Evolutionary conservation across 2,329 filamentous ascomycete genomes (phyloP).

Genomic region (Xylaria sp.): DNA sequence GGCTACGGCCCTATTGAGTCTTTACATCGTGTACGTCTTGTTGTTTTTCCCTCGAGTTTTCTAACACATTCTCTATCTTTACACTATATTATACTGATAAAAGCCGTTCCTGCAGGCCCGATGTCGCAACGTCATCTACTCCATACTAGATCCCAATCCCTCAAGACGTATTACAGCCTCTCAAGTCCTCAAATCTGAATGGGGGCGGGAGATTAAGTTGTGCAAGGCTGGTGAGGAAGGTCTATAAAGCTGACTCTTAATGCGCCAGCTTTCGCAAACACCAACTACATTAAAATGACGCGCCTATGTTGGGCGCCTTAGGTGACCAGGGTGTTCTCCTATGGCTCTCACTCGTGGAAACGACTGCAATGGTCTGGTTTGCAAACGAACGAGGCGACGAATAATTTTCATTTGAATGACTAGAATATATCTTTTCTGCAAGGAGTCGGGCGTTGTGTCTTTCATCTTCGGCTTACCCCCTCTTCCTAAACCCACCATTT

Average conservation of each 20-base stretch:
- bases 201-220: constrained; percentile 96
- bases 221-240: constrained; percentile 98
- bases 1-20: constrained; percentile 97
- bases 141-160: constrained; percentile 94
- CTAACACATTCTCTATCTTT: not conserved
- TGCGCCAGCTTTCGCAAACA: constrained; percentile 26
- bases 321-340: constrained; percentile 4
- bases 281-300: constrained; percentile 10
- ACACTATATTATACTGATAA: constrained; percentile 38
- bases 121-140: constrained; percentile 98
- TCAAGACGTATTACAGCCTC: constrained; percentile 91
- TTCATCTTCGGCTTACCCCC: constrained; percentile 34
- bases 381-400: constrained; percentile 9
- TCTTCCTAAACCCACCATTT: constrained; percentile 27
- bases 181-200: constrained; percentile 97
- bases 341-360: not conserved
- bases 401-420: constrained; percentile 38
- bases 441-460: constrained; percentile 43
- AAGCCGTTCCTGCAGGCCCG: constrained; percentile 72
- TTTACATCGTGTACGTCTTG: constrained; percentile 81
- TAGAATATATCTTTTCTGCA: constrained; percentile 41
- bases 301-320: constrained; percentile 5
- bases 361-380: constrained; percentile 8
- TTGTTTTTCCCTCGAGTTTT: not conserved
- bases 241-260: constrained; percentile 62